Evolutionary conservation across 2,329 filamentous ascomycete species (phyloP), one percentile per base, ranked within the genome.

Genomic region (Coniosporium tulheliwenetii): DNA sequence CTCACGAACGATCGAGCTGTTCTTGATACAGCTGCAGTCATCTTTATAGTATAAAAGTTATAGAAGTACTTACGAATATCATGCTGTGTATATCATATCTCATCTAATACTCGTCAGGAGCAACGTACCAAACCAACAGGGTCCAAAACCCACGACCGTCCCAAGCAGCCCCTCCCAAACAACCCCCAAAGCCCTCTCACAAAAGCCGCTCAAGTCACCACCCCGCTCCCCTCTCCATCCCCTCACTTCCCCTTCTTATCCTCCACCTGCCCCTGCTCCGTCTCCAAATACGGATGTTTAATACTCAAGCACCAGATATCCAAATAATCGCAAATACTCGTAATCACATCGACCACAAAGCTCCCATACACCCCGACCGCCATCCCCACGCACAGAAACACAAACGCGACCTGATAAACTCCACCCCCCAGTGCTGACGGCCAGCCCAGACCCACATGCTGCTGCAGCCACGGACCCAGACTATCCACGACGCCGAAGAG

Each of bases 251-350:
- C 32, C 32, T 13, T 33, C 32, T 33, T 33, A 13, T 33, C 32
- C 32, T 33, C 32, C 32, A 33, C 32, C 36, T 37, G 13, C 36
- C 10, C 34, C 40, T 52, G 46, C 42, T 58, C 50, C 36, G 54
- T 58, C 42, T 68, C 65, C 31, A 66, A 56, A 45, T 70, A 69
- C 1, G 75, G 75, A 52, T 96, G 79, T 73, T 98, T 98, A 65
- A 98, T 98, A 1, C 84, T 93, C 58, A 98, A 68, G 58, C 91
- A 98, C 85, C 86, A 96, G 50, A 98, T 98, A 58, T 98, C 91
- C 45, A 96, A 71, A 59, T 93, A 94, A 59, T 98, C 91, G 64
- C 91, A 98, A 51, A 98, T 96, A 29, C 85, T 93, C 44, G 91
- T 85, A 49, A 98, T 95, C 42, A 96, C 87, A 58, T 96, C 91